Base-by-base conservation (phyloP, 1,284 basidiomycete genomes). In the Mycena sp. region DNA sequence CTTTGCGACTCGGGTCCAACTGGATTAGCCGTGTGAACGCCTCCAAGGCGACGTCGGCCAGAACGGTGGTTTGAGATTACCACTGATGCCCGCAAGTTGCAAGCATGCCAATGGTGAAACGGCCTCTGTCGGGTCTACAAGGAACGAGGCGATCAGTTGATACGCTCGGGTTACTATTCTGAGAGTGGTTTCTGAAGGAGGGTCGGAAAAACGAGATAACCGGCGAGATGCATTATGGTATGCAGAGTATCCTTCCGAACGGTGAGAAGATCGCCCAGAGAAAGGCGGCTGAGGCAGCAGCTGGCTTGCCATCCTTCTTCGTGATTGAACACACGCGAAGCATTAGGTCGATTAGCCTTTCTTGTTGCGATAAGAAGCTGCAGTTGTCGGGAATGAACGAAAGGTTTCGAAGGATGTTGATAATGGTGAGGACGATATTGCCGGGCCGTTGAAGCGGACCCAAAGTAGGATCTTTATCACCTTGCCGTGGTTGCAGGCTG, bases 401-500 rank as follows among this genome's bases (percentile, higher is more conserved):
- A 66, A 98, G 84, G 78, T 98, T 98, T 51, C 95, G 92, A 53
- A 99, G 79, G 69, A 99, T 89, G 72, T 93, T 95, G 49, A 91
- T 76, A 43, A 93, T 83, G 1, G 89, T 81, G 29, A 95, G 82
- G 43, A 96, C 83, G 52, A 90, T 77, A 62, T 92, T 90, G 26
- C 84, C 89, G 29, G 87, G 85, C n/a, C 87, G 85, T 69, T 86
- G 88, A 46, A 81, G 79, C 6, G 85, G 87, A 32, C 85, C 88
- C 26, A 74, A 65, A 29, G 75, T 74, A 37, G 76, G 73, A 63
- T 85, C 81, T 70, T 83, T 85, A 46, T 75, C 73, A 19, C 83
- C 84, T 70, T 85, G 85, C 29, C 75, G 79, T 30, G 56, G 73
- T 67, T 81, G 74, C 17, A 91, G 79, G 26, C 77, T 75, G 10